Percentiles rank a stretch among this genome's conserved stretches.
phyloP scores from a whole-genome alignment of 371 early-diverging fungal species.

The Mortierella sp. region DNA sequence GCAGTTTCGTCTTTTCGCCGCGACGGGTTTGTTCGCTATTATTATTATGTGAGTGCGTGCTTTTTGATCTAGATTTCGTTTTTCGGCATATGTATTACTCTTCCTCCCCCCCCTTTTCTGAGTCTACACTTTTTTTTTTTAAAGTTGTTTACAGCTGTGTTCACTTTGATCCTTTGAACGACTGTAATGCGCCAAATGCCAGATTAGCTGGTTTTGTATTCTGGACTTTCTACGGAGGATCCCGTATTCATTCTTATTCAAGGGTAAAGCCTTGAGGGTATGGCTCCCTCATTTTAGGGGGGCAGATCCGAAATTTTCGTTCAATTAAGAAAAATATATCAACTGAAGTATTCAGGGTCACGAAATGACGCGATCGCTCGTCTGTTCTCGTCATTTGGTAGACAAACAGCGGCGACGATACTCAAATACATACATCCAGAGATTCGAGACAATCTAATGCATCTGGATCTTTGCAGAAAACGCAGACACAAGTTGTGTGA shows the following conservation, averaged over 20 bases:
- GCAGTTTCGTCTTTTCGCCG: not conserved
- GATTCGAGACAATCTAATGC: slow-evolving; percentile 4
- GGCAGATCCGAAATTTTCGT: too few relatives aligned
- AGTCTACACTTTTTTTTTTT: not conserved
- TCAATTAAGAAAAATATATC: too few relatives aligned
- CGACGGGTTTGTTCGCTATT: too few relatives aligned
- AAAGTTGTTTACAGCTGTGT: not conserved
- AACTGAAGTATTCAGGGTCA: not conserved
- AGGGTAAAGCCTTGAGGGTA: too few relatives aligned
- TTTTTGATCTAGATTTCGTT: slow-evolving; percentile 15
- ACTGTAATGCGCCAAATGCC: too few relatives aligned
- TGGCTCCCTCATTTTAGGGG: too few relatives aligned
- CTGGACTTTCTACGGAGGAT: too few relatives aligned
- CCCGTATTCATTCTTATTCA: too few relatives aligned
- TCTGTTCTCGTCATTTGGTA: slow-evolving; percentile 4
- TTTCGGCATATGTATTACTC: not conserved
- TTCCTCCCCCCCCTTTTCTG: not conserved
- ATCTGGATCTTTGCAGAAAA: not conserved
- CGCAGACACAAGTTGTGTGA: not conserved
- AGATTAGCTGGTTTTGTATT: too few relatives aligned
- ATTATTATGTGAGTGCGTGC: slow-evolving; percentile 14
- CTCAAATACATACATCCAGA: not conserved
- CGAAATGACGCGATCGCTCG: slow-evolving; percentile 43
- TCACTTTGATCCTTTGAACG: too few relatives aligned
- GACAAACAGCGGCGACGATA: not conserved